Conservation (phyloP, 345 rosid species). For the Citrus trifoliata region DNA sequence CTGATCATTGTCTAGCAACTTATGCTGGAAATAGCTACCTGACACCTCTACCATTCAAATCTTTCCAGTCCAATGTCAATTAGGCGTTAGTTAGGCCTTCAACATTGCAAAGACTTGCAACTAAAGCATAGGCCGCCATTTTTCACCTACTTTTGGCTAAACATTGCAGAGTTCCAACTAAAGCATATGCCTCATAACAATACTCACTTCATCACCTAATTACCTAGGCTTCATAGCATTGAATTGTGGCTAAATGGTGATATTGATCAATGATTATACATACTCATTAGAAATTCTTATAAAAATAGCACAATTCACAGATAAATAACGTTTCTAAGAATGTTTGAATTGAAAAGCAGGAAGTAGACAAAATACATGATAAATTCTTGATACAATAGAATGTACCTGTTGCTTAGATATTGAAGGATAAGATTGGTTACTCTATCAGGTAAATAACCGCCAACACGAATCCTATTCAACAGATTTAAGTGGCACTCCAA, state of each 20-base stretch:
- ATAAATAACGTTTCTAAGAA: neutral
- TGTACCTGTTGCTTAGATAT: constrained; percentile 90
- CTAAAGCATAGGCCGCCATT: neutral
- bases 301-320: neutral
- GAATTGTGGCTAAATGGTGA: neutral
- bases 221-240: neutral
- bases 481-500: constrained; percentile 88
- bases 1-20: neutral
- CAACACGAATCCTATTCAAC: constrained; percentile 75
- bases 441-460: constrained; percentile 96
- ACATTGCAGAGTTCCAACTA: neutral
- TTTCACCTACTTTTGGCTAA: neutral
- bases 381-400: neutral
- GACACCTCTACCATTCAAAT: neutral
- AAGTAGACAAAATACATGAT: neutral
- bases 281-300: neutral
- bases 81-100: neutral
- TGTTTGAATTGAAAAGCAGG: neutral
- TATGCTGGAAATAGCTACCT: neutral
- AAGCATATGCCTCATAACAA: neutral
- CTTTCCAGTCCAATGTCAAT: neutral
- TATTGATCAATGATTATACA: neutral
- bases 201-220: neutral
- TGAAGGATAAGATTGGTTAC: constrained; percentile 93
- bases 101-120: neutral